Percentiles rank a stretch among this genome's conserved stretches.
These are phyloP conservation scores for Millerago galiae DNA, from an alignment of 805 yeast species.

Conservation along the genomic window DNA sequence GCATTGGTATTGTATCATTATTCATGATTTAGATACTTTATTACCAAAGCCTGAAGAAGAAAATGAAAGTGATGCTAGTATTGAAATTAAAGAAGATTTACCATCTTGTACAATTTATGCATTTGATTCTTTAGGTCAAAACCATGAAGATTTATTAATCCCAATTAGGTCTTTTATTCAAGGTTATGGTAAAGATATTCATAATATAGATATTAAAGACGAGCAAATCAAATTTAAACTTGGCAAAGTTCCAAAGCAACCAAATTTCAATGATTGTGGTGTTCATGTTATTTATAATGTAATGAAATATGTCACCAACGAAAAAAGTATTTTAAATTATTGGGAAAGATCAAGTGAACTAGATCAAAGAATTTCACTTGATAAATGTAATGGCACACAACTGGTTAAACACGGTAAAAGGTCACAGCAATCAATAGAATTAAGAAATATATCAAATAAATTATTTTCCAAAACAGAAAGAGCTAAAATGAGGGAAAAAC, in stretches of 20 bases:
- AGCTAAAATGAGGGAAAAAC: conserved; percentile 2
- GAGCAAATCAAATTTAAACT: conserved; percentile 40
- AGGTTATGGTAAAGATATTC: conserved; percentile 64
- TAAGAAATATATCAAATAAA: neutral
- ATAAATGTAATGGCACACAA: neutral
- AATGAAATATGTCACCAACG: conserved; percentile 47
- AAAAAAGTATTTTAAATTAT: conserved; percentile 38
- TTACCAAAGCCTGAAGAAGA: conserved; percentile 1
- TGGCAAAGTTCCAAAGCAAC: conserved; percentile 72
- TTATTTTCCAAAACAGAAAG: conserved; percentile 2
- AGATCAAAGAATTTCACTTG: neutral
- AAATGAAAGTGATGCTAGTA: neutral
- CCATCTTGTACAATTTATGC: conserved; percentile 30
- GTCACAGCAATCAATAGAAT: too few species aligned
- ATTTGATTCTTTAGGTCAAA: conserved; percentile 70
- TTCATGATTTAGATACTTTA: conserved; percentile 43
- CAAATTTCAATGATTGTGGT: conserved; percentile 92
- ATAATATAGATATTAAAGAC: conserved; percentile 39
- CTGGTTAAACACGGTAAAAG: neutral
- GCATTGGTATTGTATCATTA: conserved; percentile 86
- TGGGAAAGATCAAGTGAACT: conserved; percentile 31
- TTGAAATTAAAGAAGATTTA: neutral
- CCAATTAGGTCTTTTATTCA: conserved; percentile 56
- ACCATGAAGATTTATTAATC: conserved; percentile 42
- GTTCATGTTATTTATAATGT: conserved; percentile 79